Conservation (phyloP, 768 basidiomycete species). For the Hypholoma sublateritium region DNA sequence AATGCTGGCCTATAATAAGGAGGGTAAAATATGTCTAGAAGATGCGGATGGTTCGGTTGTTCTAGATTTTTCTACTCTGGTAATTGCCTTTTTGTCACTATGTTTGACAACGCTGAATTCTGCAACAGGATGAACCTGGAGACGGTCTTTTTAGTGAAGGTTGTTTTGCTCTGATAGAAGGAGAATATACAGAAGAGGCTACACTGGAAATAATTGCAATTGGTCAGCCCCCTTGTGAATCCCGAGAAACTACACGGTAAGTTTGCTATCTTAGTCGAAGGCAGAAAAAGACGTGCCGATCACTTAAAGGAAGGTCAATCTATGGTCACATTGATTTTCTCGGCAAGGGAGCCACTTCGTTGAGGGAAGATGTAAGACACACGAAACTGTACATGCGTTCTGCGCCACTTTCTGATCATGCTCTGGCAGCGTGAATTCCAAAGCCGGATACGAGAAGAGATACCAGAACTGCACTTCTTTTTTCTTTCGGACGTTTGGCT, state of each 20-base stretch:
- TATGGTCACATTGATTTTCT: conserved; percentile 97
- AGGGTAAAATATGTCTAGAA: conserved; percentile 89
- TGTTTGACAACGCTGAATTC: too few relatives aligned
- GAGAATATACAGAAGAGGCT: conserved; percentile 93
- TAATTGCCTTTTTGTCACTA: conserved; percentile 32
- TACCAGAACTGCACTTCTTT: conserved; percentile 83
- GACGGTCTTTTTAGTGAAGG: conserved; percentile 97
- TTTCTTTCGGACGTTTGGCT: conserved; percentile 96
- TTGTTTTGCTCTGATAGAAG: conserved; percentile 92
- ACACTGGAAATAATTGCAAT: conserved; percentile 88
- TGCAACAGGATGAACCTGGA: conserved; percentile 74
- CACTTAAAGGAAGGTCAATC: conserved; percentile 60
- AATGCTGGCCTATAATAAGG: conserved; percentile 87
- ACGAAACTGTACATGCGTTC: conserved; percentile 1
- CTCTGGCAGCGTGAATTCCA: conserved; percentile 55
- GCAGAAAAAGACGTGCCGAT: not conserved
- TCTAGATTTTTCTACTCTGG: conserved; percentile 85
- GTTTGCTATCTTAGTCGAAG: conserved; percentile 13
- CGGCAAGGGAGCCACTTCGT: conserved; percentile 89
- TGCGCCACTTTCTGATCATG: not conserved
- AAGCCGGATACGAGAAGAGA: conserved; percentile 62
- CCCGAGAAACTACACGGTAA: conserved; percentile 79
- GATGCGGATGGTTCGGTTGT: conserved; percentile 90
- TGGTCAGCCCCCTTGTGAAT: conserved; percentile 96
- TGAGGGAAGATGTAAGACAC: conserved; percentile 81